A percentile compares a stretch with the other conserved stretches of the same genome.
phyloP scores from a whole-genome alignment of 345 rosid species.

The Limnanthes douglasii region DNA sequence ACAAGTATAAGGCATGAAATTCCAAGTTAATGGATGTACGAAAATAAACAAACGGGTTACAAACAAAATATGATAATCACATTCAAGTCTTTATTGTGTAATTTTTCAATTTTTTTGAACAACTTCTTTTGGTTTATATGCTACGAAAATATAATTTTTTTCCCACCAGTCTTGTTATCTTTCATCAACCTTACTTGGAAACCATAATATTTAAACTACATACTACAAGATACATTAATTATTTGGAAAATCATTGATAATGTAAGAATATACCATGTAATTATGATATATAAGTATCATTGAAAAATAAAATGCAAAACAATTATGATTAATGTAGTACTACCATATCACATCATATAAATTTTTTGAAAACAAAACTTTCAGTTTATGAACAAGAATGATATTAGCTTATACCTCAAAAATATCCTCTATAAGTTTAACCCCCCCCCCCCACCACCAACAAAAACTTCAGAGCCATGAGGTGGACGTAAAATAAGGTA shows the following conservation, averaged over 20 bases:
- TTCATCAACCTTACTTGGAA: slow-evolving; percentile 74
- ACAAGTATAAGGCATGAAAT: neutral
- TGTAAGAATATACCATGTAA: too few species aligned
- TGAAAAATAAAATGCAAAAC: slow-evolving; percentile 2
- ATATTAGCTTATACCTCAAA: slow-evolving; percentile 46
- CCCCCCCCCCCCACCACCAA: slow-evolving; percentile 87
- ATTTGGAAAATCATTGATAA: too few species aligned
- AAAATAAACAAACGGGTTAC: slow-evolving; percentile 3
- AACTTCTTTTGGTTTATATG: slow-evolving; percentile 52
- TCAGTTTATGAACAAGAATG: slow-evolving; percentile 5
- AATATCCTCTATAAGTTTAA: slow-evolving; percentile 69
- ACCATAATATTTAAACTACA: slow-evolving; percentile 4
- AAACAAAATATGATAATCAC: slow-evolving; percentile 22
- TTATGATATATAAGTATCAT: too few species aligned
- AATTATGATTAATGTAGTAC: too few species aligned
- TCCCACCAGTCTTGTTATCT: slow-evolving; percentile 88
- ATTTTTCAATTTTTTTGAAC: slow-evolving; percentile 70
- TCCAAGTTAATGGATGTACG: slow-evolving; percentile 1
- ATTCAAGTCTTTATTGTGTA: slow-evolving; percentile 88
- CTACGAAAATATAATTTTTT: slow-evolving; percentile 90
- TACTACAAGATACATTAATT: neutral
- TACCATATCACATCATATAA: too few species aligned
- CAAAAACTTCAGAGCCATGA: slow-evolving; percentile 93
- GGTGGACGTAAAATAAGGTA: slow-evolving; percentile 90
- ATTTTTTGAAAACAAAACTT: neutral